phyloP scores from a whole-genome alignment of 305 asterid genomes.

The Solanum hybrid region DNA sequence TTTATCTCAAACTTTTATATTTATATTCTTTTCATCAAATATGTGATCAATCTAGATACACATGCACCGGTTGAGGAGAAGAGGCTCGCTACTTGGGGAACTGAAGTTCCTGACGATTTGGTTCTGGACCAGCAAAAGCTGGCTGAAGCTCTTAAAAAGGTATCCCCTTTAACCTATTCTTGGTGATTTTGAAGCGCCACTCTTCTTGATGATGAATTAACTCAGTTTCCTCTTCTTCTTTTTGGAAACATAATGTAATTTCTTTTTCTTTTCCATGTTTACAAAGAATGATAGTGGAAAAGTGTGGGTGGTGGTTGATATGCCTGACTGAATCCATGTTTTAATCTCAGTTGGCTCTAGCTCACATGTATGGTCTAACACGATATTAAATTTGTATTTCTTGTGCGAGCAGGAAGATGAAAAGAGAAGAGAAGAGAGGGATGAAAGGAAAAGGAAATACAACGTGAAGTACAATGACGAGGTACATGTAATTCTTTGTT shows the following conservation, averaged over 20 bases:
- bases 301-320: background rate
- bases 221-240: background rate
- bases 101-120: conserved; percentile 83
- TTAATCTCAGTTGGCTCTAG: background rate
- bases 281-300: background rate
- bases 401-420: conserved; percentile 57
- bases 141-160: conserved; percentile 76
- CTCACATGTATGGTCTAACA: background rate
- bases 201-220: background rate
- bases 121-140: conserved; percentile 63
- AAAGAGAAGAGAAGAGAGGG: conserved; percentile 74
- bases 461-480: conserved; percentile 89
- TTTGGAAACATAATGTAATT: background rate
- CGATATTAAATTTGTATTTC: background rate
- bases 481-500: conserved; percentile 21
- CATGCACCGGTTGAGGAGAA: conserved; percentile 52
- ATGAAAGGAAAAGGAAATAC: conserved; percentile 87
- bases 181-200: background rate
- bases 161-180: conserved; percentile 8
- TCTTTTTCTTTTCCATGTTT: background rate
- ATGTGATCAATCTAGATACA: conserved; percentile 28
- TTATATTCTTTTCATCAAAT: background rate
- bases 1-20: background rate
- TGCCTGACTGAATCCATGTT: background rate
- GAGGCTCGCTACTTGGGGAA: conserved; percentile 80